Percentiles rank a stretch among this genome's conserved stretches.
Conservation (phyloP, 1,139 yeast genomes). For the Candida sanyaensis region DNA sequence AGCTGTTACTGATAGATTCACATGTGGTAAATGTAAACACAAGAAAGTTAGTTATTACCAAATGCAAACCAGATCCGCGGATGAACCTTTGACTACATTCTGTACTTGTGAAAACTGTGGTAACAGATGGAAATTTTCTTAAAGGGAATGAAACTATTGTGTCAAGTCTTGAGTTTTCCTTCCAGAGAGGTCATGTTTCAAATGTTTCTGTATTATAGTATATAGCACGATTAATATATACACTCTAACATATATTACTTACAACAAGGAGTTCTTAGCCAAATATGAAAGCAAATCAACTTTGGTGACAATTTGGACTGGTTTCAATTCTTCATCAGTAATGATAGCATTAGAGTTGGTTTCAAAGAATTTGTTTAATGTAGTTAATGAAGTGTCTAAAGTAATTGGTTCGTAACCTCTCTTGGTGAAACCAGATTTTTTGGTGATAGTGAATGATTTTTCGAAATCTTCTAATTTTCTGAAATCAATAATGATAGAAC, state of each 20-base stretch:
- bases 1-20: conserved; percentile 93
- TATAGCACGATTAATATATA: neutral
- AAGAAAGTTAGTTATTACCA: conserved; percentile 96
- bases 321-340: conserved; percentile 69
- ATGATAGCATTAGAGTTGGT: conserved; percentile 85
- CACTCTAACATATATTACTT: neutral
- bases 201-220: neutral
- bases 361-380: conserved; percentile 80
- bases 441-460: conserved; percentile 64
- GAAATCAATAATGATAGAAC: conserved; percentile 70
- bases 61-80: conserved; percentile 97
- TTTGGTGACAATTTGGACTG: conserved; percentile 85
- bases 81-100: conserved; percentile 96
- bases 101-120: conserved; percentile 98
- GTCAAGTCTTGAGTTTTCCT: too few species aligned
- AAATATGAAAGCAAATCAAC: conserved; percentile 78
- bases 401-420: conserved; percentile 68
- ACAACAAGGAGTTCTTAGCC: conserved; percentile 31
- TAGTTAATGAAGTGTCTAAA: conserved; percentile 64
- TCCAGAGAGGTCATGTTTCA: too few species aligned
- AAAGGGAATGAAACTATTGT: conserved; percentile 4
- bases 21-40: conserved; percentile 97
- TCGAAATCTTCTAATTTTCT: conserved; percentile 70
- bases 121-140: conserved; percentile 94
- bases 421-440: conserved; percentile 63